These are phyloP conservation scores for Chaetothyriales sp. DNA, from an alignment of 2,329 filamentous ascomycete species.

Conservation along the genomic window DNA sequence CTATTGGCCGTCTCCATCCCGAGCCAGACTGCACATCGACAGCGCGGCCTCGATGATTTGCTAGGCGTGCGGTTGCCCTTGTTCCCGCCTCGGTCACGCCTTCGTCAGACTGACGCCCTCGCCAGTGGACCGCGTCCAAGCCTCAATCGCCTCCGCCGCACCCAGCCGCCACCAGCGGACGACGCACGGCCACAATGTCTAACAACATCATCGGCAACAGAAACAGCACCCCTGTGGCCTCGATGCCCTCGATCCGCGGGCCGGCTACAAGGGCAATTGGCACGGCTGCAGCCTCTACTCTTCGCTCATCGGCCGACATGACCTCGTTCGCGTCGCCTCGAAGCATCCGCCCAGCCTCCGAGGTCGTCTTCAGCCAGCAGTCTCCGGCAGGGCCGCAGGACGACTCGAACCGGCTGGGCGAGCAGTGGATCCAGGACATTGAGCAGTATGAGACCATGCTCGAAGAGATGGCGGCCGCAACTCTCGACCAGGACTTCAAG, in stretches of 20 bases:
- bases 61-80: constrained; percentile 11
- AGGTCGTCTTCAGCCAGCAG: constrained; percentile 75
- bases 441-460: constrained; percentile 98
- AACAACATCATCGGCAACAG: constrained; percentile 65
- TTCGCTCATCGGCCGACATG: constrained; percentile 94
- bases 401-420: constrained; percentile 82
- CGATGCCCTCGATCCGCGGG: constrained; percentile 66
- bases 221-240: constrained; percentile 92
- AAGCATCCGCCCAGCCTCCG: constrained; percentile 79
- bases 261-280: constrained; percentile 69
- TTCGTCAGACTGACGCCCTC: constrained; percentile 2
- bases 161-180: constrained; percentile 3
- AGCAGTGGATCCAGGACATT: constrained; percentile 98
- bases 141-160: constrained; percentile 1
- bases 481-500: constrained; percentile 98
- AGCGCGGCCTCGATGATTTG: constrained; percentile 9
- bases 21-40: constrained; percentile 1
- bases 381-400: constrained; percentile 50
- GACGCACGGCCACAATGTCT: constrained; percentile 35
- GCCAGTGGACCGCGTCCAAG: constrained; percentile 1
- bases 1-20: constrained; percentile 8
- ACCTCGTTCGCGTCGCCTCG: constrained; percentile 64
- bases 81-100: constrained; percentile 4
- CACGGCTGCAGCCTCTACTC: constrained; percentile 30
- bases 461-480: constrained; percentile 97